phyloP scores from a whole-genome alignment of 164 flowering plant genomes.

The Vitis rotundifolia region DNA sequence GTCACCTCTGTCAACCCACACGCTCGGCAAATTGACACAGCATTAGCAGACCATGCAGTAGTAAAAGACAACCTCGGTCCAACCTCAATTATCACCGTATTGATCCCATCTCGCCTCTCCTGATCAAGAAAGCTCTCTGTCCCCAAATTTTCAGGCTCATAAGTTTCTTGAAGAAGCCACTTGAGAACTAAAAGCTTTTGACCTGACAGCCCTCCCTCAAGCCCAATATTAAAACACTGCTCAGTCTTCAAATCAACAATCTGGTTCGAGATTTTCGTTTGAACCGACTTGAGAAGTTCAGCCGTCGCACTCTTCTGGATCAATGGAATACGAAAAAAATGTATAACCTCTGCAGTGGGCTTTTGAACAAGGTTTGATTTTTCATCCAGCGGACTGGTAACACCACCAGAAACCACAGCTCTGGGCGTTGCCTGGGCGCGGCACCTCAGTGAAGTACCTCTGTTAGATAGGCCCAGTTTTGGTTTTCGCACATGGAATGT shows the following conservation, averaged over 20 bases:
- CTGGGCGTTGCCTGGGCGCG: slow-evolving; percentile 26
- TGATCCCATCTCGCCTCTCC: slow-evolving; percentile 34
- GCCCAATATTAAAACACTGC: slow-evolving; percentile 82
- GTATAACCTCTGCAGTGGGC: slow-evolving; percentile 47
- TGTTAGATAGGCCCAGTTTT: slow-evolving; percentile 13
- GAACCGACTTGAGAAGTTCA: slow-evolving; percentile 69
- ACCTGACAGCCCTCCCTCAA: slow-evolving; percentile 44
- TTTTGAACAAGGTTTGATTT: slow-evolving; percentile 17
- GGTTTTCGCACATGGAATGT: slow-evolving; percentile 6
- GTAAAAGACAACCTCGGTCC: slow-evolving; percentile 92
- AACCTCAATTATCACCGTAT: slow-evolving; percentile 66
- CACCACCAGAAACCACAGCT: slow-evolving; percentile 49
- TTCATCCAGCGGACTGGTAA: slow-evolving; percentile 29
- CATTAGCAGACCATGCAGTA: slow-evolving; percentile 97
- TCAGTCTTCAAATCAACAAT: slow-evolving; percentile 80
- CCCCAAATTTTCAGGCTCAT: slow-evolving; percentile 78
- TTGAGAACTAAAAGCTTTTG: slow-evolving; percentile 62
- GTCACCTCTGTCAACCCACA: slow-evolving; percentile 78
- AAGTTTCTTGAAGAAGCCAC: slow-evolving; percentile 82
- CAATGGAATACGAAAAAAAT: slow-evolving; percentile 73
- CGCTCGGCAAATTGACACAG: slow-evolving; percentile 81
- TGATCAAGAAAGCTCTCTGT: slow-evolving; percentile 63
- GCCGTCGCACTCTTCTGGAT: slow-evolving; percentile 63
- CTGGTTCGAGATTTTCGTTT: slow-evolving; percentile 58
- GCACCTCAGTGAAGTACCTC: slow-evolving; percentile 23